Percentiles rank a stretch among this genome's conserved stretches.
These are phyloP conservation scores for Scenedesmus sp. DNA, from an alignment of 163 green algal genomes.

Conservation along the genomic window DNA sequence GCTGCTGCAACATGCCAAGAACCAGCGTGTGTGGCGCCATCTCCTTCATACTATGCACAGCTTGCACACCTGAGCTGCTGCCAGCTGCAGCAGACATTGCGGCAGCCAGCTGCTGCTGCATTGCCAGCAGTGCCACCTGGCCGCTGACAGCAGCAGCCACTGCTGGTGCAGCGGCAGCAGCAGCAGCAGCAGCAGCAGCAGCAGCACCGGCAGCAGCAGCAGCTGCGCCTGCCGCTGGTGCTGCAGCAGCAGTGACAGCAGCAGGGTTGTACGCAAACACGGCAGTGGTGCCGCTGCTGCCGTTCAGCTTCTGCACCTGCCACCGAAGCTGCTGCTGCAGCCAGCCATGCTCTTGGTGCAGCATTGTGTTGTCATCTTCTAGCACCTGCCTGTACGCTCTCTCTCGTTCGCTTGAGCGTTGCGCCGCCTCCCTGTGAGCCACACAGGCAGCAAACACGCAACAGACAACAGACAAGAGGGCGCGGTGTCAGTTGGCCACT, in stretches of 20 bases:
- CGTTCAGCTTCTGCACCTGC: neutral
- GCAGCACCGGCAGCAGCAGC: neutral
- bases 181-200: neutral
- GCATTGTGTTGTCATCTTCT: neutral
- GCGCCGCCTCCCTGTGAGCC: neutral
- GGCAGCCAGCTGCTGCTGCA: neutral
- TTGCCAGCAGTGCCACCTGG: neutral
- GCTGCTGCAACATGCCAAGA: neutral
- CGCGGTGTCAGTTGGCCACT: too few species aligned
- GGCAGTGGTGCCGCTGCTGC: neutral
- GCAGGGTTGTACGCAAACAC: neutral
- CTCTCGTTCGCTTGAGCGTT: neutral
- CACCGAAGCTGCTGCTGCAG: constrained; percentile 5
- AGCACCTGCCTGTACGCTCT: neutral
- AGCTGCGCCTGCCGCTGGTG: neutral
- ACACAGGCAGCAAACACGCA: neutral
- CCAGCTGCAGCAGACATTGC: neutral
- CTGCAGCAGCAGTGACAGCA: neutral
- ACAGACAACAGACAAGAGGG: neutral
- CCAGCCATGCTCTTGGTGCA: neutral
- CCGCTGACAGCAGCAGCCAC: neutral
- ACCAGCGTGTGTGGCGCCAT: neutral
- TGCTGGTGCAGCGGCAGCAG: neutral
- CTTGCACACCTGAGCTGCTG: neutral
- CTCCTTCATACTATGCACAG: neutral